Evolutionary conservation across 106 monocot genomes (phyloP), one percentile per base, ranked within the genome.

Genomic region (Dendrobium huoshanense): DNA sequence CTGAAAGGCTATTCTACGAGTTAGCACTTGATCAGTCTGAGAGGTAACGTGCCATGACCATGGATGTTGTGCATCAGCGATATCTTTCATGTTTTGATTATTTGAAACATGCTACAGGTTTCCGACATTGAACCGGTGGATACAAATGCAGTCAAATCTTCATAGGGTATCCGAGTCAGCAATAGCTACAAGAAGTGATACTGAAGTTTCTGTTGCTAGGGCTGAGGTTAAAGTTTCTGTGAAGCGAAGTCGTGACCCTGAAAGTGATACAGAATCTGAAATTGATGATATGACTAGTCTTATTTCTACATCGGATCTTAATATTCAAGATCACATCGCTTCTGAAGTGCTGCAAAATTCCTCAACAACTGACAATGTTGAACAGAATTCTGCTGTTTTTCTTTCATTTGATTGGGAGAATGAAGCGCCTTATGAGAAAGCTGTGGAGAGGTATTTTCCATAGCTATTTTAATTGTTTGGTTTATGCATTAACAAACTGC

Each of bases 101-200:
- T 72, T 77, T 48, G 75, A 18, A 42, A 55, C 42, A 75, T 85
- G 7, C 80, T 37, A 22, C 78, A 97, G 96, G 77, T 98, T 91
- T 83, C 94, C 92, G 54, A 98, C 97, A 59, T 83, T 98, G 85
- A 98, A 94, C 72, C 87, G 97, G 4, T 98, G 97, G 97, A 98
- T 98, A 83, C 94, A 98, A 68, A 92, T 98, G 94, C 97, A 94
- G 70, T 94, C 94, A 75, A 98, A 98, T 77, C 97, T 98, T 81
- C 94, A 88, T 75, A 90, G 88, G 79, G 89, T 98, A 68, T 94
- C 97, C 56, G 91, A 92, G 73, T 87, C 89, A 55, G 80, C 90
- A 51, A 82, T 90, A 77, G 76, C 87, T 78, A 80, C 84, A 80
- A 81, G 82, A 75, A 77, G 51, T 56, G 73, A 77, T 49, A 51